Evolutionary conservation across 495 filamentous ascomycete species (phyloP), one percentile per base, ranked within the genome.

Genomic region (Talaromyces stipitatus): DNA sequence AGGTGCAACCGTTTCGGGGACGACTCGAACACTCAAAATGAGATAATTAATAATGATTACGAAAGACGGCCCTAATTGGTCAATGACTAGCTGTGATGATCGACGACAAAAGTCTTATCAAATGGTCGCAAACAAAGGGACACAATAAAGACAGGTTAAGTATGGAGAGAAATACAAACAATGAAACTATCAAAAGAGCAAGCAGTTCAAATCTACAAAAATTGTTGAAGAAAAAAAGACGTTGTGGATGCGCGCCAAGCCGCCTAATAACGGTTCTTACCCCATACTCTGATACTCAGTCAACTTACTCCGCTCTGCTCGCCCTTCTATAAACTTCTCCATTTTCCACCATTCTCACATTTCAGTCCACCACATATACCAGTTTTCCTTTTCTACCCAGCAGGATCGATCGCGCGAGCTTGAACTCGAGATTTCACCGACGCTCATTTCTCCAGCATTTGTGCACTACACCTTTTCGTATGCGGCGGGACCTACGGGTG

Each of bases 401-500:
- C 6, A 41, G 8, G 6, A 20, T 41, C 36, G 36, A 18, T 41
- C n/a, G 36, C 12, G 6, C 36, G 14, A 41, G 7, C n/a, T 41
- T 16, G 2, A 16, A 18, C n/a, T n/a, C n/a, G n/a, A n/a, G n/a
- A n/a, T n/a, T n/a, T n/a, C n/a, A n/a, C n/a, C n/a, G n/a, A n/a
- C n/a, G n/a, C n/a, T n/a, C 28, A 29, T 29, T 29, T 29, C 28
- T 29, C 28, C 28, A 41, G 4, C n/a, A 16, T 41, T 41, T 41
- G 36, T 9, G 36, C 16, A 41, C 0, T 16, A 41, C 75, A 62
- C 69, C 26, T 18, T 24, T 29, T 33, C 56, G 23, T 24, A 51
- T 58, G 56, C 48, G 29, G 22, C 48, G 22, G 16, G 24, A 52
- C 36, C 47, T 28, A 6, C 45, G 59, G 68, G 66, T 66, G 69